Evolutionary conservation across 2,329 filamentous ascomycete genomes (phyloP).

Genomic region (Fusarium sp.): DNA sequence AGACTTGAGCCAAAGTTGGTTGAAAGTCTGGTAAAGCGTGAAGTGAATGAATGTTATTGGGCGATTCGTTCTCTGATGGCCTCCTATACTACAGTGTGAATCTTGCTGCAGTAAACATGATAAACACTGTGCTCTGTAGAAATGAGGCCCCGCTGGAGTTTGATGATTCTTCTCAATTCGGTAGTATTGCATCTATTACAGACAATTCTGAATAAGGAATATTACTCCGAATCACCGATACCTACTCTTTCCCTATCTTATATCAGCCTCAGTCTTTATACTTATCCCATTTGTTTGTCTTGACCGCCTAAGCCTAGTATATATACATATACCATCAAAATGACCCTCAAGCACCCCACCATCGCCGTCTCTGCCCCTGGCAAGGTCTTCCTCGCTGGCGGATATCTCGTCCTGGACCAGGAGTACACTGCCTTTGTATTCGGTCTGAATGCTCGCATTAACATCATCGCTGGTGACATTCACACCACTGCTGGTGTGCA

Average conservation of each 20-base stretch:
- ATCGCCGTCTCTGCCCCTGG: slow-evolving; percentile 87
- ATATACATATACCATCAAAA: slow-evolving; percentile 6
- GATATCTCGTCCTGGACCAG: slow-evolving; percentile 93
- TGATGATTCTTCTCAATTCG: slow-evolving; percentile 34
- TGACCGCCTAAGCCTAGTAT: background rate
- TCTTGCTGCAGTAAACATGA: background rate
- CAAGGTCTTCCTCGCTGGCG: slow-evolving; percentile 94
- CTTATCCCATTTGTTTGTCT: background rate
- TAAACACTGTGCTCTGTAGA: slow-evolving; percentile 38
- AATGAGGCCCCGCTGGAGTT: slow-evolving; percentile 38
- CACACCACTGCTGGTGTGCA: slow-evolving; percentile 71
- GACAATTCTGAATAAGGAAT: slow-evolving; percentile 26
- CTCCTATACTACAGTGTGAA: slow-evolving; percentile 29
- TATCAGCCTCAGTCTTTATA: too few species aligned
- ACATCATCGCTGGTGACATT: slow-evolving; percentile 69
- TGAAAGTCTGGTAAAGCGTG: slow-evolving; percentile 4
- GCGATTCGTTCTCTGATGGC: background rate
- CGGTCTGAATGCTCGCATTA: slow-evolving; percentile 75
- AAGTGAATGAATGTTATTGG: slow-evolving; percentile 19
- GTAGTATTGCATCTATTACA: slow-evolving; percentile 9
- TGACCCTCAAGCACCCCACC: slow-evolving; percentile 50
- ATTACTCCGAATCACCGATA: slow-evolving; percentile 21
- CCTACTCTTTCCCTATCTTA: background rate
- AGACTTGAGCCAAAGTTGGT: background rate
- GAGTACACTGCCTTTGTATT: slow-evolving; percentile 81